Conservation (phyloP, 2,329 filamentous ascomycete genomes). For the Colletotrichum orchidophilum region DNA sequence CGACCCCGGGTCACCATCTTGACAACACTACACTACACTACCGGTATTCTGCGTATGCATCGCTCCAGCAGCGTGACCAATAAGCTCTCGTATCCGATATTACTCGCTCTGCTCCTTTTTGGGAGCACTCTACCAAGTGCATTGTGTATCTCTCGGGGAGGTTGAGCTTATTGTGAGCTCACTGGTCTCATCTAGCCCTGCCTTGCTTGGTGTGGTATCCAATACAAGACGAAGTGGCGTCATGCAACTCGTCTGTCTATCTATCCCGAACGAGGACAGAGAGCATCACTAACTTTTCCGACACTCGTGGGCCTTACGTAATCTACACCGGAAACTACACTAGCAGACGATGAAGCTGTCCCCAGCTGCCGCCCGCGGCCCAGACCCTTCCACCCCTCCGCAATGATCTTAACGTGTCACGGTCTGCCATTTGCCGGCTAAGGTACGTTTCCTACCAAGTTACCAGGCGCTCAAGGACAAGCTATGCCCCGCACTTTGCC, state of each 20-base stretch:
- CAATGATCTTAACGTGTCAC: not conserved
- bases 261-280: not conserved
- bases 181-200: not conserved
- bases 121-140: not conserved
- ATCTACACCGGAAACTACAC: too few relatives aligned
- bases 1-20: not conserved
- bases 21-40: too few relatives aligned
- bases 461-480: not conserved
- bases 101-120: not conserved
- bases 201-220: not conserved
- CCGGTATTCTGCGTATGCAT: not conserved
- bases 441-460: not conserved
- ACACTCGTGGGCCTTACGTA: not conserved
- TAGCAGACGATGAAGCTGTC: not conserved
- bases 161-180: slow-evolving; percentile 1
- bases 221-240: not conserved
- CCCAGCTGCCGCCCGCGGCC: not conserved
- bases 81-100: not conserved
- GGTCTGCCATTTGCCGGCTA: not conserved
- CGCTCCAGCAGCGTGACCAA: too few relatives aligned
- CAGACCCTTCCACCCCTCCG: not conserved
- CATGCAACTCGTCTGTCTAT: not conserved
- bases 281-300: not conserved
- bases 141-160: slow-evolving; percentile 1
- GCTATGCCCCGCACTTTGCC: not conserved